Conservation (phyloP, 768 basidiomycete genomes). For the Calocybe gangraenosa region DNA sequence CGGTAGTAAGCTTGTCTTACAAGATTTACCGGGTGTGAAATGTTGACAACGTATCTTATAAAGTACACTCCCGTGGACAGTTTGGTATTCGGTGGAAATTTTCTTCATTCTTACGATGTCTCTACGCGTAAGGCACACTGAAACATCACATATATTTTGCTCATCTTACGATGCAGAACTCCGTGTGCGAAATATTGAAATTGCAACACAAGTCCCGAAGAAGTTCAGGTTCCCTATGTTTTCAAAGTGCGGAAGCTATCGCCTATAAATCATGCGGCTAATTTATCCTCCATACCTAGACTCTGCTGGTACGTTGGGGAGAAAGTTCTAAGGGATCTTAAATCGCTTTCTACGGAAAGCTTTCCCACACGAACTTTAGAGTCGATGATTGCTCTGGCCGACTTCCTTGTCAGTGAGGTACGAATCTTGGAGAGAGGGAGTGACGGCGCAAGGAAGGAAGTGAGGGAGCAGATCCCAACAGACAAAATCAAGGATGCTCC, state of each 20-base stretch:
- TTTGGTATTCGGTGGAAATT: conserved; percentile 96
- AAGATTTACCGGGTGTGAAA: not conserved
- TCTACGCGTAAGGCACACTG: conserved; percentile 60
- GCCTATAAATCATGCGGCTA: not conserved
- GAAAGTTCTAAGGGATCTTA: conserved; percentile 71
- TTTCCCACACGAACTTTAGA: conserved; percentile 55
- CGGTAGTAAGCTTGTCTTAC: conserved; percentile 61
- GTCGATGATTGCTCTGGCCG: conserved; percentile 66
- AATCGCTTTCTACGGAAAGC: conserved; percentile 33
- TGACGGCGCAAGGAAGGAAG: conserved; percentile 70
- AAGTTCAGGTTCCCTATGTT: conserved; percentile 88
- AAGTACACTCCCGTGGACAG: conserved; percentile 91
- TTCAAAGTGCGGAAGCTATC: conserved; percentile 46
- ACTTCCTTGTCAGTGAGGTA: conserved; percentile 77
- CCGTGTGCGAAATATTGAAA: conserved; percentile 86
- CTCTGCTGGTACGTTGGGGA: conserved; percentile 91
- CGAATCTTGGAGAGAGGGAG: conserved; percentile 66
- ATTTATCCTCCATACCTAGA: conserved; percentile 32
- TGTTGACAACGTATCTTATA: conserved; percentile 8
- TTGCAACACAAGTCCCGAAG: conserved; percentile 87
- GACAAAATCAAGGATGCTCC: conserved; percentile 83
- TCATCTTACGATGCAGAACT: conserved; percentile 54
- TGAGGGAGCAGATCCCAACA: conserved; percentile 73
- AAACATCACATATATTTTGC: not conserved
- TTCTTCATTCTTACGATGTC: conserved; percentile 90